Evolutionary conservation across 2,329 filamentous ascomycete genomes (phyloP), one percentile per base, ranked within the genome.

Genomic region (Epichloe gansuensis): DNA sequence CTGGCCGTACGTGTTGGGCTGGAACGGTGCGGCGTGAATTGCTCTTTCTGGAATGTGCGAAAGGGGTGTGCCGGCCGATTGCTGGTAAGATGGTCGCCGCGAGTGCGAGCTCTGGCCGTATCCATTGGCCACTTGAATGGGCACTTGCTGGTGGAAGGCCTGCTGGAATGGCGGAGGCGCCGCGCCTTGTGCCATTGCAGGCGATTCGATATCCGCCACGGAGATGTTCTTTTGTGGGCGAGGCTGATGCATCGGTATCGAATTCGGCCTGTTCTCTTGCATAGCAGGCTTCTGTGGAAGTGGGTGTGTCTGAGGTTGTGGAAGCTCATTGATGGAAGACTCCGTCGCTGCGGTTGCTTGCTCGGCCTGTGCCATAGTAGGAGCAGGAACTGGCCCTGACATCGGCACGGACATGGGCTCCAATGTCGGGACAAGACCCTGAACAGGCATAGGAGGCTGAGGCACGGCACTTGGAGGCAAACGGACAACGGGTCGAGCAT

Each of bases 71-170:
- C 85, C 85, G 4, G 80, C 82, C 2, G 85, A 84, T 52, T 81
- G 74, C 59, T 89, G 86, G 52, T 86, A 86, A 1, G 86, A 87
- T 2, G 78, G 72, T 59, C 87, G 81, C 28, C 85, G 82, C 21
- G 74, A 72, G 63, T 91, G 86, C 25, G 77, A 68, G 54, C 86
- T 72, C 42, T 82, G 75, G 5, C 73, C 69, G 47, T 79, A 76
- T 25, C 73, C 71, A 55, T 79, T 81, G 41, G 72, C 67, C 43
- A 89, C 78, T 59, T 91, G 85, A 4, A 84, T 70, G 2, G 91
- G 91, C n/a, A 95, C 83, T 68, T 96, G 91, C 61, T 95, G 91
- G 60, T 95, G 90, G 75, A 97, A 96, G 0, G 91, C 88, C 64
- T 91, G 88, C 61, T 91, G 85, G 61, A 95, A 95, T 0, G 89